Evolutionary conservation across 1,284 basidiomycete genomes (phyloP).

Genomic region (Amylostereum areolatum): DNA sequence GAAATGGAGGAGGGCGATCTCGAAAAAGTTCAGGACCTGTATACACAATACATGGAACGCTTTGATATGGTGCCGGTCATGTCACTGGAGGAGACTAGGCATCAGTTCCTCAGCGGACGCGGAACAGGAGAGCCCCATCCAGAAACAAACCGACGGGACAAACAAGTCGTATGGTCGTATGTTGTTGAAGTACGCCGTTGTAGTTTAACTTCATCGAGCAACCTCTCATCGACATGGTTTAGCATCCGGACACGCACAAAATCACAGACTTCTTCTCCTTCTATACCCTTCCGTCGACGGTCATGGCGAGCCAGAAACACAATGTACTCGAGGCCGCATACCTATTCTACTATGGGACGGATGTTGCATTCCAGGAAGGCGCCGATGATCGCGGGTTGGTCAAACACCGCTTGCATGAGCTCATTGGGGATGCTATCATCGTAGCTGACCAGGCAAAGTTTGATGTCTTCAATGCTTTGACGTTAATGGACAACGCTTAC

Average conservation of each 20-base stretch:
- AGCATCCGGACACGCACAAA: conserved; percentile 78
- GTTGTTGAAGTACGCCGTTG: conserved; percentile 77
- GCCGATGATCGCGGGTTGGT: conserved; percentile 57
- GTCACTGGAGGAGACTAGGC: conserved; percentile 75
- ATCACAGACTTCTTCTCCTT: conserved; percentile 98
- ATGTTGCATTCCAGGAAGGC: conserved; percentile 51
- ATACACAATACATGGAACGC: conserved; percentile 76
- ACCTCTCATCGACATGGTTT: conserved; percentile 2
- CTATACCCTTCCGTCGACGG: conserved; percentile 92
- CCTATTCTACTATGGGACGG: conserved; percentile 87
- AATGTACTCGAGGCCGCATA: conserved; percentile 81
- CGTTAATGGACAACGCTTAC: conserved; percentile 88
- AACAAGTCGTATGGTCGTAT: conserved; percentile 94
- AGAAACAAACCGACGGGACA: conserved; percentile 50
- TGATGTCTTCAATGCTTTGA: conserved; percentile 95
- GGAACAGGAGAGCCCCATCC: conserved; percentile 55
- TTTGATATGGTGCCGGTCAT: conserved; percentile 85
- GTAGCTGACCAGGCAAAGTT: conserved; percentile 82
- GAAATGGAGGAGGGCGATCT: conserved; percentile 88
- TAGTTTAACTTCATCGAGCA: not conserved
- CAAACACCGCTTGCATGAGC: conserved; percentile 63
- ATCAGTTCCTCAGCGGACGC: conserved; percentile 84
- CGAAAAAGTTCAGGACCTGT: conserved; percentile 67
- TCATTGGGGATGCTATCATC: conserved; percentile 77
- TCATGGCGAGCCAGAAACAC: conserved; percentile 65